These are phyloP conservation scores for Fraxinus latifolia DNA, from an alignment of 305 asterid species.

Conservation along the genomic window DNA sequence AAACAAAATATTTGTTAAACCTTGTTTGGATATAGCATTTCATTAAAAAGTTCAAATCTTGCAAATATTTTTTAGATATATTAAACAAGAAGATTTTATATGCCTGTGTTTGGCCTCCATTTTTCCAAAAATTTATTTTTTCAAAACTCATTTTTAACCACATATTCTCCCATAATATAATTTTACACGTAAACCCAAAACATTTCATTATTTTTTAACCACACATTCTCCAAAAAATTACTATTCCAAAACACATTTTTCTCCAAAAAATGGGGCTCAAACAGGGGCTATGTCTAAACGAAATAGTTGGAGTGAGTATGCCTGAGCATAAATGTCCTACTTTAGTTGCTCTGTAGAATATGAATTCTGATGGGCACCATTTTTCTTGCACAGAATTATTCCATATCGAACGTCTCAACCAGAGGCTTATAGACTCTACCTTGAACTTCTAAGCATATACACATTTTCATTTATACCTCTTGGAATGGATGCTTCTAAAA, in stretches of 20 bases:
- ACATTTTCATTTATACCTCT: neutral
- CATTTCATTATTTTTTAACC: too few relatives aligned
- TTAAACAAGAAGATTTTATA: neutral
- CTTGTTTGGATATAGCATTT: neutral
- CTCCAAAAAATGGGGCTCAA: neutral
- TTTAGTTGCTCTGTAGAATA: neutral
- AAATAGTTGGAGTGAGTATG: neutral
- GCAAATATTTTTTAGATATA: neutral
- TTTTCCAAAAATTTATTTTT: too few relatives aligned
- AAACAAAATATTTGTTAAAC: neutral
- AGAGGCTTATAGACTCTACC: neutral
- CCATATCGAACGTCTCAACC: neutral
- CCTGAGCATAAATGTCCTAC: neutral
- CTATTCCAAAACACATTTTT: too few relatives aligned
- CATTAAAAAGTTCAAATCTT: neutral
- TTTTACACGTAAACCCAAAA: too few relatives aligned
- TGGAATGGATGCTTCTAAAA: neutral
- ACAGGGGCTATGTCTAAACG: neutral
- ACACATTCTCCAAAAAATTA: too few relatives aligned
- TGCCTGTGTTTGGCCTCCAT: neutral
- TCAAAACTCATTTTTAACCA: too few relatives aligned
- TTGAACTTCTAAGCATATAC: neutral
- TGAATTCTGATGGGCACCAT: neutral
- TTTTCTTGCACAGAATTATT: neutral
- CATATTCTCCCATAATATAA: too few relatives aligned